Evolutionary conservation across 2,329 filamentous ascomycete genomes (phyloP).

Genomic region (Exophiala alcalophila): DNA sequence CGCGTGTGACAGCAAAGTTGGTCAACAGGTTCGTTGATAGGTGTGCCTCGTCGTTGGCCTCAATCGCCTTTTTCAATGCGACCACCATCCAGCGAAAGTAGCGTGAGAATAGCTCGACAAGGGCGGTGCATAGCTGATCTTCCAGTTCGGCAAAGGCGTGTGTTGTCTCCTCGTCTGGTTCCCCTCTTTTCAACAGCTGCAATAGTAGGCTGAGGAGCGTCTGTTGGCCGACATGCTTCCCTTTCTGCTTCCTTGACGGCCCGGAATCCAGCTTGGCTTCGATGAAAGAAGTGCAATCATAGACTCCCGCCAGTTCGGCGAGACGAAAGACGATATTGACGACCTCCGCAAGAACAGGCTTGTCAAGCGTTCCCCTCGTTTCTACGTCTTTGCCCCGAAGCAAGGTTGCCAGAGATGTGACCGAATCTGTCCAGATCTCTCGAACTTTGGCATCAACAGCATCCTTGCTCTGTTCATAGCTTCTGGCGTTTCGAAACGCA

Average conservation of each 20-base stretch:
- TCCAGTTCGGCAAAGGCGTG: slow-evolving; percentile 73
- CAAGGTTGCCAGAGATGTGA: slow-evolving; percentile 69
- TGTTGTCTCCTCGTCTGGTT: slow-evolving; percentile 60
- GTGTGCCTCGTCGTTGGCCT: slow-evolving; percentile 51
- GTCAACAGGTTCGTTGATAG: slow-evolving; percentile 65
- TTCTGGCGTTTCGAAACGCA: slow-evolving; percentile 78
- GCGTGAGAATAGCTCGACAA: slow-evolving; percentile 73
- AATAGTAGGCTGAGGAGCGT: slow-evolving; percentile 65
- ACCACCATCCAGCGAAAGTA: slow-evolving; percentile 95
- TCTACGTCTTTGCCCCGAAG: slow-evolving; percentile 70
- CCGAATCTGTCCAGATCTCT: slow-evolving; percentile 79
- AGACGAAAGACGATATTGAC: slow-evolving; percentile 74
- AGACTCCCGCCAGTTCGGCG: slow-evolving; percentile 74
- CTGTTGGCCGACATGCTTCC: slow-evolving; percentile 39
- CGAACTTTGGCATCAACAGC: slow-evolving; percentile 76
- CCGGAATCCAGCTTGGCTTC: slow-evolving; percentile 53
- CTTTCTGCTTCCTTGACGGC: slow-evolving; percentile 40
- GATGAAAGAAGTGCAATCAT: slow-evolving; percentile 71
- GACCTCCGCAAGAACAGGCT: slow-evolving; percentile 64
- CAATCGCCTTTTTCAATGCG: slow-evolving; percentile 55
- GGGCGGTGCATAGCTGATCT: slow-evolving; percentile 71
- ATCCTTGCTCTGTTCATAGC: slow-evolving; percentile 85
- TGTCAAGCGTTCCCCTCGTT: slow-evolving; percentile 64
- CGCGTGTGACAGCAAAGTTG: slow-evolving; percentile 62
- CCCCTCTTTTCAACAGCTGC: slow-evolving; percentile 69